Evolutionary conservation across 2,329 filamentous ascomycete species (phyloP).

Genomic region (Ceratocystis destructans): DNA sequence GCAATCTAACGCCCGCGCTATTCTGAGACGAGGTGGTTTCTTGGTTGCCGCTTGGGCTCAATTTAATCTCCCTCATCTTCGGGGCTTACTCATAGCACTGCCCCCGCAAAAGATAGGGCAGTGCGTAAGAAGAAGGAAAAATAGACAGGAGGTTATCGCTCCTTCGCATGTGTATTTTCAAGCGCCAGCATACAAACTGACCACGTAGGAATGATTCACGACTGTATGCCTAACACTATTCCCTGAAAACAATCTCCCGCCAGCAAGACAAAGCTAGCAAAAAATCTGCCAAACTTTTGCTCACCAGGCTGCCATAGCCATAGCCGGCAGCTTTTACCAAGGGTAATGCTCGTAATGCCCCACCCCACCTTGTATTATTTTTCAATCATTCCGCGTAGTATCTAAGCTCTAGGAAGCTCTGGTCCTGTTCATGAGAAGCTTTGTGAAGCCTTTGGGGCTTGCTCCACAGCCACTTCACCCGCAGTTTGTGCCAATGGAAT

Average conservation of each 20-base stretch:
- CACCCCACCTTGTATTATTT: background rate
- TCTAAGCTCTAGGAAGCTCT: slow-evolving; percentile 1
- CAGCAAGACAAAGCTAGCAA: too few relatives aligned
- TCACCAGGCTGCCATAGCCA: background rate
- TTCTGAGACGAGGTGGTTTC: background rate
- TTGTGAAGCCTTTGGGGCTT: background rate
- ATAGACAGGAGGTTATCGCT: background rate
- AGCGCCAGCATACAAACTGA: background rate
- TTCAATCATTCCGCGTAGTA: background rate
- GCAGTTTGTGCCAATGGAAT: background rate
- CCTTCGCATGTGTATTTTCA: background rate
- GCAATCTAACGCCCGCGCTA: background rate
- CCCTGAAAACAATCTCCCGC: too few relatives aligned
- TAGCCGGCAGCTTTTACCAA: background rate
- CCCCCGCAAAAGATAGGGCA: background rate
- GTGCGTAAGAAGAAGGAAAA: background rate
- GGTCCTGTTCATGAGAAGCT: background rate
- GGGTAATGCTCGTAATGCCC: background rate
- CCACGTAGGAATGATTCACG: background rate
- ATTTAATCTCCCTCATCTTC: background rate
- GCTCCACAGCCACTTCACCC: background rate
- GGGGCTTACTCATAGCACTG: background rate
- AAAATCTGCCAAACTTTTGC: too few relatives aligned
- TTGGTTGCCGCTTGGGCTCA: background rate
- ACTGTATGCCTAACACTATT: background rate